phyloP scores from a whole-genome alignment of 2,329 filamentous ascomycete species.

The Beauveria sp. region DNA sequence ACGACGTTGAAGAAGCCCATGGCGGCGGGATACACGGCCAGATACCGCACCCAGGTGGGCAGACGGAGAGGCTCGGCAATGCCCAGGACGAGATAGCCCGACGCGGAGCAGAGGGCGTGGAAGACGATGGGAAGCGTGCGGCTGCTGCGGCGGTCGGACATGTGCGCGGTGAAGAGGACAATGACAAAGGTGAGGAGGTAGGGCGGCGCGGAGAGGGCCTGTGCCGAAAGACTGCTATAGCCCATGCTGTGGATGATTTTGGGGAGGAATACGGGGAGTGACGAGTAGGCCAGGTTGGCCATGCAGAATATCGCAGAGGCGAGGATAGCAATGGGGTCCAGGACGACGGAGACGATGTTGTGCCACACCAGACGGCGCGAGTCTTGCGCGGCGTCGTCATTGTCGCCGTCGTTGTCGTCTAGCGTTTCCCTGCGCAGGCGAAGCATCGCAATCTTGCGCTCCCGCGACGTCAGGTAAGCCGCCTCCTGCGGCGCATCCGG shows the following conservation, averaged over 20 bases:
- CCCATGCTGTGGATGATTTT: constrained; percentile 74
- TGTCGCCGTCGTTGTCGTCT: too few relatives aligned
- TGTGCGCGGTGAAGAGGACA: constrained; percentile 63
- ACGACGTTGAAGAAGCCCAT: constrained; percentile 79
- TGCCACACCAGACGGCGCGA: constrained; percentile 39
- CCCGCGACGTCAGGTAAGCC: constrained; percentile 51
- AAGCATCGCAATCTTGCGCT: constrained; percentile 62
- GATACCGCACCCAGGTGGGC: constrained; percentile 51
- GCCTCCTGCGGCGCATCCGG: constrained; percentile 68
- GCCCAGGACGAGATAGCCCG: constrained; percentile 54
- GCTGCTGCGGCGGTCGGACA: constrained; percentile 59
- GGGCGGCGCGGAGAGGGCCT: constrained; percentile 74
- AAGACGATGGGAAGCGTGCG: constrained; percentile 61
- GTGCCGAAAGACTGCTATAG: constrained; percentile 57
- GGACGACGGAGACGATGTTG: constrained; percentile 52
- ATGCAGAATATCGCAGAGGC: constrained; percentile 80
- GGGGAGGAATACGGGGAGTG: constrained; percentile 79
- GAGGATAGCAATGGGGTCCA: constrained; percentile 64
- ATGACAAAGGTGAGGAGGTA: constrained; percentile 68
- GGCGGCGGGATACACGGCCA: constrained; percentile 70
- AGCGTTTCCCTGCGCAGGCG: constrained; percentile 51
- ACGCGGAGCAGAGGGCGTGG: constrained; percentile 59
- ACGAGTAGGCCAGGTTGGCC: constrained; percentile 81
- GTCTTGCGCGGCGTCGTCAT: constrained; percentile 13
- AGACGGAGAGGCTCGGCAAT: constrained; percentile 43